Percentiles rank a stretch among this genome's conserved stretches.
phyloP scores from a whole-genome alignment of 202 grass and related monocot genomes.

The Miscanthus sacchariflorus region DNA sequence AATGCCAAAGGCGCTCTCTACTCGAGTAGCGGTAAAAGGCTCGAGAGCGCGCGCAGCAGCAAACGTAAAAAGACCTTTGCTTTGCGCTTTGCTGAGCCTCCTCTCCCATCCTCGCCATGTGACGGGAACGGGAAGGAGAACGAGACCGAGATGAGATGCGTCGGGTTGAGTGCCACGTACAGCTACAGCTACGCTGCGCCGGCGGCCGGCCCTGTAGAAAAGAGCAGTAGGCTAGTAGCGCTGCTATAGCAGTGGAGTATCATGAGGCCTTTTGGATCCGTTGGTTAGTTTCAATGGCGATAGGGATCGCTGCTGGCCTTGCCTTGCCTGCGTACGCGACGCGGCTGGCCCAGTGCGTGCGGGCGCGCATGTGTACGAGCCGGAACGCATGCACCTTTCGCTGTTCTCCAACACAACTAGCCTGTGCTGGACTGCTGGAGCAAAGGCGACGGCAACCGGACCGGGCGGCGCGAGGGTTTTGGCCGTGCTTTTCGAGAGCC shows the following conservation, averaged over 20 bases:
- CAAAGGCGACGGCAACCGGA: constrained; percentile 47
- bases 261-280: constrained; percentile 37
- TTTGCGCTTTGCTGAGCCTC: not conserved
- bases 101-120: constrained; percentile 1
- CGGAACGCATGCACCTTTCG: constrained; percentile 29
- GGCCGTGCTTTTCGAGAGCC: not conserved
- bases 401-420: constrained; percentile 21
- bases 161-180: not conserved
- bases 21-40: constrained; percentile 36
- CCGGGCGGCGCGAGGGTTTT: constrained; percentile 18
- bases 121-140: not conserved
- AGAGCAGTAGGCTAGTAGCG: not conserved
- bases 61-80: constrained; percentile 35
- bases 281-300: not conserved
- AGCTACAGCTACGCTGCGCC: not conserved
- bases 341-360: not conserved
- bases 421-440: not conserved
- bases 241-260: not conserved
- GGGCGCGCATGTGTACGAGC: too few species aligned
- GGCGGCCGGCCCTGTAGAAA: too few species aligned
- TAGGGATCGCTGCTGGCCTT: not conserved
- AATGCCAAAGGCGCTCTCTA: constrained; percentile 44
- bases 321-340: too few species aligned
- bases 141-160: not conserved
- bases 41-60: not conserved